A percentile compares a stretch with the other conserved stretches of the same genome.
phyloP scores from a whole-genome alignment of 2,329 filamentous ascomycete species.

The Hypoxylon sp. region DNA sequence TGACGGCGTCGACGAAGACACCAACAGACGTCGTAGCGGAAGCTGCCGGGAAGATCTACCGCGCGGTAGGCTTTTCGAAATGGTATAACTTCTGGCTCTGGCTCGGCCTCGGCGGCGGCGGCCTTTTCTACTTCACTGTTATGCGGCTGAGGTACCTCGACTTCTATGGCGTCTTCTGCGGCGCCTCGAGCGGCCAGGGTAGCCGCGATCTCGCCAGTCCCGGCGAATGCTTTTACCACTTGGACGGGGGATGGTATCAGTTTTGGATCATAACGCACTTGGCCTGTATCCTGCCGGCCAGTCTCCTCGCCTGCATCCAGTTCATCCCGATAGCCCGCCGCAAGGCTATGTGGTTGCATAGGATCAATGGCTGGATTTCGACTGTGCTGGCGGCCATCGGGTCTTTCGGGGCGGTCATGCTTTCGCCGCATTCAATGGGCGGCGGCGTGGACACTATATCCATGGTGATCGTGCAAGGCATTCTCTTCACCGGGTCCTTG shows the following conservation, averaged over 20 bases:
- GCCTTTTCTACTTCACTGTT: slow-evolving; percentile 62
- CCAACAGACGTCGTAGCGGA: slow-evolving; percentile 22
- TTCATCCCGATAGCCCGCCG: slow-evolving; percentile 63
- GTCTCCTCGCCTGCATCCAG: slow-evolving; percentile 60
- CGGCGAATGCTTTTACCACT: slow-evolving; percentile 59
- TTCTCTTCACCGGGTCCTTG: slow-evolving; percentile 60
- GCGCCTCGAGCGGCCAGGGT: slow-evolving; percentile 9
- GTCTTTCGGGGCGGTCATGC: slow-evolving; percentile 65
- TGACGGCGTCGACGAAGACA: slow-evolving; percentile 10
- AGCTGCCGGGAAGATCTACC: slow-evolving; percentile 55
- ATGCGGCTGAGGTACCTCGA: slow-evolving; percentile 63
- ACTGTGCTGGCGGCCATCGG: slow-evolving; percentile 61
- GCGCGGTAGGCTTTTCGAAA: slow-evolving; percentile 66
- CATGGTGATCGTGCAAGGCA: slow-evolving; percentile 57
- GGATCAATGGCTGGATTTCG: slow-evolving; percentile 70
- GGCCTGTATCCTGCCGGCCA: slow-evolving; percentile 59
- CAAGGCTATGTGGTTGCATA: slow-evolving; percentile 65
- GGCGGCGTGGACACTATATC: slow-evolving; percentile 65
- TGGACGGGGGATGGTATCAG: slow-evolving; percentile 45
- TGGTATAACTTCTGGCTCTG: slow-evolving; percentile 70
- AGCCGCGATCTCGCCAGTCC: slow-evolving; percentile 43
- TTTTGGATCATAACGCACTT: slow-evolving; percentile 62
- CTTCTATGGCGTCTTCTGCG: slow-evolving; percentile 57
- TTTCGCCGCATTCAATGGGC: slow-evolving; percentile 64
- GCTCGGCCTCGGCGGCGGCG: slow-evolving; percentile 60